A percentile compares a stretch with the other conserved stretches of the same genome.
Evolutionary conservation across 2,329 filamentous ascomycete genomes (phyloP).

Genomic region (Lasiodiplodia theobromae): DNA sequence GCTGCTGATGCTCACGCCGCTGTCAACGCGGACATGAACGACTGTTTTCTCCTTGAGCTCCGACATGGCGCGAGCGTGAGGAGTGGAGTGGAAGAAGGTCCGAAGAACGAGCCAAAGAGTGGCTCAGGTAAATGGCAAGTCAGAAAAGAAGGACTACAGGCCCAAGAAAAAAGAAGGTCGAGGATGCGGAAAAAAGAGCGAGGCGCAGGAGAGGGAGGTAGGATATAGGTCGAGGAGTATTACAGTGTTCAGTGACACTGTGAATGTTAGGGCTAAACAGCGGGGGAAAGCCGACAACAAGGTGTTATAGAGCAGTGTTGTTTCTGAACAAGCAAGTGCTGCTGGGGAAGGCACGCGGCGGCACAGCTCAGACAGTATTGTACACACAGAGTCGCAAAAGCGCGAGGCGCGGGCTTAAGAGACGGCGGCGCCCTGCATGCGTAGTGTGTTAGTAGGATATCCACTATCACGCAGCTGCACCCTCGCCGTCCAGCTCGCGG

Average conservation of each 20-base stretch:
- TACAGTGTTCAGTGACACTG: no score
- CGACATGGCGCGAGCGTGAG: background rate
- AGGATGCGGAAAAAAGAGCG: background rate
- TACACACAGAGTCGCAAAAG: background rate
- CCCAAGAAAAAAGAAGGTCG: background rate
- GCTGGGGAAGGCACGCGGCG: background rate
- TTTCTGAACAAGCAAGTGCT: background rate
- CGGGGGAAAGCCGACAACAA: background rate
- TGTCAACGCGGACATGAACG: constrained; percentile 2
- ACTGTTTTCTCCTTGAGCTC: background rate
- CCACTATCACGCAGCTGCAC: background rate
- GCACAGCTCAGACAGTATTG: background rate
- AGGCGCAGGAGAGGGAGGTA: background rate
- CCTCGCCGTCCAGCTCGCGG: background rate
- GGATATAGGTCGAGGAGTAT: no score
- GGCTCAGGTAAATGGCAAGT: background rate
- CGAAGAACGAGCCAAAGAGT: background rate
- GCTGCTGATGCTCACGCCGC: background rate
- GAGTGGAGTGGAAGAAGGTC: background rate
- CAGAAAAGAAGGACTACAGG: background rate
- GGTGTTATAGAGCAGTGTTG: background rate
- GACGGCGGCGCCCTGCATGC: constrained; percentile 9
- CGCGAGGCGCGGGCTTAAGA: constrained; percentile 3
- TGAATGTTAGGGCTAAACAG: background rate
- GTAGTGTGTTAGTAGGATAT: background rate